Base-by-base conservation (phyloP, 164 flowering plant genomes). In the Nymphaea thermarum region DNA sequence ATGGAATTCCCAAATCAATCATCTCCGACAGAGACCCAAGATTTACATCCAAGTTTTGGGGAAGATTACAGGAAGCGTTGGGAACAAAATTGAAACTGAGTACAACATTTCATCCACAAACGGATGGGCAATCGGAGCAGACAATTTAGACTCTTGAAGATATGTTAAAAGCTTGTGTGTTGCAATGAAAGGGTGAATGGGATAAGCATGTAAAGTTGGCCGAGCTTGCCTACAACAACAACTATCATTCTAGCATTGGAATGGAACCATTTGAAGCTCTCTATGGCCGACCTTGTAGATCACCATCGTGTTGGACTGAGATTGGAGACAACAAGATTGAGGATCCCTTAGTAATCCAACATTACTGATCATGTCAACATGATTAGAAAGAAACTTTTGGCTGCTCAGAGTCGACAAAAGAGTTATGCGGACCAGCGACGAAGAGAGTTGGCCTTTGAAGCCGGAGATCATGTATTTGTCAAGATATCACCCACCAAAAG, bases 401-500 rank as follows among this genome's bases (percentile, higher is more conserved):
- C 3, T 17, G 43, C 2, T 7, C 66, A 64, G 16, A 4, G 43
- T 64, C 6, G 66, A 16, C 66, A 64, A 43, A 64, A 64, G 44
- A 64, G 4, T 15, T 64, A 64, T 42, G 66, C 66, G 1, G 66
- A 64, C 42, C 25, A 8, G 1, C 6, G 44, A 4, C 4, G 44
- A 0, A 0, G 8, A 53, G 62, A 67, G 3, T 3, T 67, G 43
- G 53, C 67, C 7, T 68, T 68, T 44, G 68, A 3, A 41, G 51
- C 15, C 0, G 72, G 62, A 3, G 68, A 68, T 2, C 43, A 41
- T 14, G 69, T 69, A 4, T 63, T 73, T 15, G 12, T 73, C 63
- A 60, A 42, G 45, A 25, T 73, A 3, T 73, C 72, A 0, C 75
- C 72, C 2, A 68, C 15, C 41, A 68, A 60, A 17, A 68, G 68